These are phyloP conservation scores for Phytophthora citrophthora DNA, from an alignment of 352 stramenopile genomes.

Conservation along the genomic window DNA sequence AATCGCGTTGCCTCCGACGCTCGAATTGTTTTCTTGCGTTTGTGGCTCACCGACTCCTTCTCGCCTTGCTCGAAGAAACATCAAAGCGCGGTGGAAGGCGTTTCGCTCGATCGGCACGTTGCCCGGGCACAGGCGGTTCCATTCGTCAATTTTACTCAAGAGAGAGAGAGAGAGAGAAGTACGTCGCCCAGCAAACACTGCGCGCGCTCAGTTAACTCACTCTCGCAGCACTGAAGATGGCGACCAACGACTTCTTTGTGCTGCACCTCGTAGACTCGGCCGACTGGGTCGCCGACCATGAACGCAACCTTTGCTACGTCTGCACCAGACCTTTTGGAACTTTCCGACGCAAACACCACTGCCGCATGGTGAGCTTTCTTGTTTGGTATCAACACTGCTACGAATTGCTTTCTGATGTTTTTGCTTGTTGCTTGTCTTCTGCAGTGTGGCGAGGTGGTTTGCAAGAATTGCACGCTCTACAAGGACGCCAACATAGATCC, in stretches of 20 bases:
- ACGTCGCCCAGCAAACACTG: background rate
- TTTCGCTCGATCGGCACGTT: slow-evolving; percentile 26
- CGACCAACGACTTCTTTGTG: slow-evolving; percentile 62
- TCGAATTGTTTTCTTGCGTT: slow-evolving; percentile 22
- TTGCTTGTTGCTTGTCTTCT: slow-evolving; percentile 1
- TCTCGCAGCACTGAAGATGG: slow-evolving; percentile 23
- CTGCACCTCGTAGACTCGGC: slow-evolving; percentile 75
- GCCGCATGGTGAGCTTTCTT: slow-evolving; percentile 63
- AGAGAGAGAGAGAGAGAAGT: slow-evolving; percentile 12
- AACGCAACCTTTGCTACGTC: slow-evolving; percentile 75
- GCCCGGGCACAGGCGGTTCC: slow-evolving; percentile 9
- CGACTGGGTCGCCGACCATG: slow-evolving; percentile 80
- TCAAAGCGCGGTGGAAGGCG: slow-evolving; percentile 9
- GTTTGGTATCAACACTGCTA: background rate
- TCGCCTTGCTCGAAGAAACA: slow-evolving; percentile 11
- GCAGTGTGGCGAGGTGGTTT: slow-evolving; percentile 83
- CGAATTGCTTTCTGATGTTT: slow-evolving; percentile 3
- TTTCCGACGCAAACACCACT: slow-evolving; percentile 89
- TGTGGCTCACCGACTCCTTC: slow-evolving; percentile 33
- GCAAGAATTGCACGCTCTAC: slow-evolving; percentile 80
- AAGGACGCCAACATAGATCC: slow-evolving; percentile 65
- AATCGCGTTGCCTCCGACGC: slow-evolving; percentile 9
- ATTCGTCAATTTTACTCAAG: slow-evolving; percentile 20
- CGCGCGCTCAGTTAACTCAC: background rate
- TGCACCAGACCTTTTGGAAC: slow-evolving; percentile 80